Evolutionary conservation across 306 rosid species (phyloP), one percentile per base, ranked within the genome.

Genomic region (Astragalus membranaceus): DNA sequence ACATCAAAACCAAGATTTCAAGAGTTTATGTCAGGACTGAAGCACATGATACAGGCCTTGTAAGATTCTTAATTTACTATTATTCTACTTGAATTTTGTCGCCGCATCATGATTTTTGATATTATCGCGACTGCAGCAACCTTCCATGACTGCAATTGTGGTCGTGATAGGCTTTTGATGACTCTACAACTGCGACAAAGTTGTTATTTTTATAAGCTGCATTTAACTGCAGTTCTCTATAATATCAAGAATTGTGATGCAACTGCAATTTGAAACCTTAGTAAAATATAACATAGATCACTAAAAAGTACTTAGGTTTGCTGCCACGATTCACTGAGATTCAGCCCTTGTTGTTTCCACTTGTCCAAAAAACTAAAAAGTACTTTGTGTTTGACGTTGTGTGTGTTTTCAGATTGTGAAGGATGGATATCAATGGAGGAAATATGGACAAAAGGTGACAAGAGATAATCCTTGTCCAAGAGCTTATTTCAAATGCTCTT

Each of bases 371-470:
- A 20, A 39, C 11, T 7, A 48, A 3, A 4, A n/a, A 51, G 26
- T 39, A 42, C 30, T 55, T 5, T 29, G 50, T 37, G 32, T 53
- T 67, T 75, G 53, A 75, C 74, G 6, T 70, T 70, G 0, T 68
- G n/a, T 75, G 67, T 60, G n/a, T 14, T 60, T 81, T 69, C 43
- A 95, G 99, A 82, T 89, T 79, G 97, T 95, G 64, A 95, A 87
- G 75, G 99, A 95, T 74, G 99, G 99, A 76, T 95, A 87, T 67
- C 99, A 95, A 52, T 95, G 99, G 97, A 84, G 99, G 79, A 95
- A 95, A 78, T 95, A 95, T 75, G 99, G 99, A 17, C 99, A 95
- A 63, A 95, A 95, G 76, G 99, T 95, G 67, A 95, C 99, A 4
- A 91, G 99, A 78, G 99, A 95, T 70, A 95, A 95, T 65, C 99